phyloP scores from a whole-genome alignment of 495 filamentous ascomycete species.

The Pyrenula aspistea region DNA sequence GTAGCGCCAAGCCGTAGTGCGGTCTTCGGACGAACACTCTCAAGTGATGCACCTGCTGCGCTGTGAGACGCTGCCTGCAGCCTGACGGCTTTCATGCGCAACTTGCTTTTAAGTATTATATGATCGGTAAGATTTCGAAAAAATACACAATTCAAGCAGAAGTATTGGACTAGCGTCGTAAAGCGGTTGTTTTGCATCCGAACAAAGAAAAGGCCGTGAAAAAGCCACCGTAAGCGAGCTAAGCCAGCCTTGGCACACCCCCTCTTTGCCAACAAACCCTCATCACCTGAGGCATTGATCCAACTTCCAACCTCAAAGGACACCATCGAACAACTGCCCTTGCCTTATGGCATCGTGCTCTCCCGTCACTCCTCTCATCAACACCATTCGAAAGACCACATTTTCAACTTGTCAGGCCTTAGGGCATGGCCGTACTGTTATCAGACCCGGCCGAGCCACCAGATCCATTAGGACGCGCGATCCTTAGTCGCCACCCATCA shows the following conservation, averaged over 20 bases:
- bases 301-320: neutral
- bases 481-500: neutral
- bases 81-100: neutral
- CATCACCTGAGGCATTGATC: neutral
- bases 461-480: neutral
- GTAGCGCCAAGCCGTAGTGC: neutral
- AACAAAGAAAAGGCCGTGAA: neutral
- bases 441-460: neutral
- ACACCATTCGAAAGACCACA: neutral
- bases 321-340: neutral
- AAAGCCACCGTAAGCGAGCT: neutral
- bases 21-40: neutral
- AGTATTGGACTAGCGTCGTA: neutral
- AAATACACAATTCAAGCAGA: neutral
- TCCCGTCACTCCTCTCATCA: neutral
- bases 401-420: neutral
- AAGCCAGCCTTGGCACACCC: neutral
- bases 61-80: neutral
- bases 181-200: no score
- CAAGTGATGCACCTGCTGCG: neutral
- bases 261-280: neutral
- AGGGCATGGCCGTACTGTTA: neutral
- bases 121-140: neutral
- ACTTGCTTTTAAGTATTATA: neutral
- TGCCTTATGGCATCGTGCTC: neutral